Evolutionary conservation across 805 yeast species (phyloP).

Genomic region (Dipodascopsis uninucleata): DNA sequence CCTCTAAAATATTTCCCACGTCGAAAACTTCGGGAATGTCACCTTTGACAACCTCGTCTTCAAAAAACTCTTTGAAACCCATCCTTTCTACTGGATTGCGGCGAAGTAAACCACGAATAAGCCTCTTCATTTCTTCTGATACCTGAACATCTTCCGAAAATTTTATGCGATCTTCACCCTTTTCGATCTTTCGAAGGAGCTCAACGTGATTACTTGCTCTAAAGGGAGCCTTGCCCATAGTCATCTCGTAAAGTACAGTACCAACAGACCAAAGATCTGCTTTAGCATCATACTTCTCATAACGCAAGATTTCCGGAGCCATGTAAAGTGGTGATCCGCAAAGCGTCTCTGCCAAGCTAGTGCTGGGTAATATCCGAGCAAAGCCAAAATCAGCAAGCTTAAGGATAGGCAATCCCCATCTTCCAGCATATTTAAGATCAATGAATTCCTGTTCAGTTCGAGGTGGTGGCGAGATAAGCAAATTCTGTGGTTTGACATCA

Average conservation of each 20-base stretch:
- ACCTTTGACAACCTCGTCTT: constrained; percentile 61
- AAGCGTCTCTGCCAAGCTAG: constrained; percentile 92
- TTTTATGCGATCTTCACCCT: constrained; percentile 67
- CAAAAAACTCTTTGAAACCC: constrained; percentile 84
- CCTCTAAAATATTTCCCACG: constrained; percentile 7
- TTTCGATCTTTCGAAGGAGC: constrained; percentile 78
- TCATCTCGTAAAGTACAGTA: constrained; percentile 92
- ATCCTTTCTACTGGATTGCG: constrained; percentile 84
- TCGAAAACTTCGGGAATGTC: constrained; percentile 45
- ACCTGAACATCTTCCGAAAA: constrained; percentile 70
- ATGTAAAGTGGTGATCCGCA: constrained; percentile 97
- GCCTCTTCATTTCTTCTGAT: constrained; percentile 59
- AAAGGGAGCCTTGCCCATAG: constrained; percentile 94
- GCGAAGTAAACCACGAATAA: constrained; percentile 72
- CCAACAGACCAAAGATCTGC: constrained; percentile 99
- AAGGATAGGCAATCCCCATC: constrained; percentile 83
- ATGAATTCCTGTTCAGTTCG: constrained; percentile 60
- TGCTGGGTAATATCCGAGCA: constrained; percentile 88
- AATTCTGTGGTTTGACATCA: constrained; percentile 91
- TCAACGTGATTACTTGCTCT: constrained; percentile 92
- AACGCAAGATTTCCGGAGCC: constrained; percentile 96
- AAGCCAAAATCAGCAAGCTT: constrained; percentile 98
- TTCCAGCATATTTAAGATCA: constrained; percentile 60
- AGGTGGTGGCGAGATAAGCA: constrained; percentile 74
- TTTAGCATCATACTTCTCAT: constrained; percentile 93